Evolutionary conservation across 192 early-diverging fungal species (phyloP).

Genomic region (Podochytrium sp.): DNA sequence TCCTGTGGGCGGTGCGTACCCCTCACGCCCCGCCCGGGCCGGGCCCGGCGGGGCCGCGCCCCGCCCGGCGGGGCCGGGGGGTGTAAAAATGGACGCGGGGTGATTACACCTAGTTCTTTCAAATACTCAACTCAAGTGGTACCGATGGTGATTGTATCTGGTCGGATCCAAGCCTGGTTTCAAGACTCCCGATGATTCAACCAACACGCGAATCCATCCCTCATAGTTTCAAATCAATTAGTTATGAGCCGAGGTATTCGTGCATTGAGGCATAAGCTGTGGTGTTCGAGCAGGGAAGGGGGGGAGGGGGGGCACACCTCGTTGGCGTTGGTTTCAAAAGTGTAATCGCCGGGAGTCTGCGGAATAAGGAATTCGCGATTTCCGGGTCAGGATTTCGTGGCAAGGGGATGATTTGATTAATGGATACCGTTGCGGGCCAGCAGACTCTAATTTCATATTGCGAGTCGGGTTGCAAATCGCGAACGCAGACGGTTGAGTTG

Average conservation of each 20-base stretch:
- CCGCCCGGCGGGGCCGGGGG: too few relatives aligned
- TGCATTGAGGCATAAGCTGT: too few relatives aligned
- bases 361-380: neutral
- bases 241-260: neutral
- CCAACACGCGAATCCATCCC: neutral
- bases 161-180: neutral
- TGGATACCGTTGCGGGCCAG: slow-evolving; percentile 25
- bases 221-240: neutral
- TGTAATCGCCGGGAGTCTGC: slow-evolving; percentile 18
- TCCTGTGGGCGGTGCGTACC: too few relatives aligned
- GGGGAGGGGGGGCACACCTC: neutral
- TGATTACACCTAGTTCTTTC: too few relatives aligned
- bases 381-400: neutral
- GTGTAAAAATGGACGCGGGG: too few relatives aligned
- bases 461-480: neutral
- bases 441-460: slow-evolving; percentile 22
- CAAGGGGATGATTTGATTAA: neutral
- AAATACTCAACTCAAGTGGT: slow-evolving; percentile 20
- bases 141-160: slow-evolving; percentile 4
- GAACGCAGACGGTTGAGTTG: slow-evolving; percentile 12
- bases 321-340: neutral
- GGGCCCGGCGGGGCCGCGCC: too few relatives aligned
- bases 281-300: too few relatives aligned
- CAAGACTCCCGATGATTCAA: slow-evolving; percentile 6
- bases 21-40: too few relatives aligned